Percentiles rank a stretch among this genome's conserved stretches.
Conservation (phyloP, 140 eudicot genomes). For the Cichorium intybus region DNA sequence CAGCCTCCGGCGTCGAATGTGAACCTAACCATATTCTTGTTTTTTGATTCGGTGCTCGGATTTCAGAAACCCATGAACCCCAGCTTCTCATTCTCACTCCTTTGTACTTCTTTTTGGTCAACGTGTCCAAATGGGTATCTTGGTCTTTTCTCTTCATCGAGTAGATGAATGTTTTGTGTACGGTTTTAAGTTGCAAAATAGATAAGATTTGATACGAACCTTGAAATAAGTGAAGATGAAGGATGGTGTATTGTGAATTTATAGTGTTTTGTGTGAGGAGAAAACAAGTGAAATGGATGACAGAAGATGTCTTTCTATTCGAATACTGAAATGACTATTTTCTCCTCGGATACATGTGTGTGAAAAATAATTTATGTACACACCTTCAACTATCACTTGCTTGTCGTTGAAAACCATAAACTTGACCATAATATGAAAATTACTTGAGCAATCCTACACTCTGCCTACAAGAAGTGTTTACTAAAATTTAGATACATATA, state of each 20-base stretch:
- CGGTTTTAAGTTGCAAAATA: neutral
- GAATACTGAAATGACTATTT: conserved; percentile 18
- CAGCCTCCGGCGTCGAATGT: conserved; percentile 40
- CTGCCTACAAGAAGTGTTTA: neutral
- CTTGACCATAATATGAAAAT: neutral
- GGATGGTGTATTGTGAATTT: conserved; percentile 23
- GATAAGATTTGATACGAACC: conserved; percentile 8
- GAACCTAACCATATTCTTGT: conserved; percentile 49
- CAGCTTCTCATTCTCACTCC: conserved; percentile 94
- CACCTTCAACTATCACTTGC: conserved; percentile 25
- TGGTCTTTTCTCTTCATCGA: conserved; percentile 21
- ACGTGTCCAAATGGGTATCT: conserved; percentile 10
- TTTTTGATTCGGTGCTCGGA: conserved; percentile 76
- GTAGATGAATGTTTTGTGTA: conserved; percentile 14
- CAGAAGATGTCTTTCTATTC: conserved; percentile 49
- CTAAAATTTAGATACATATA: neutral
- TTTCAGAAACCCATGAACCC: conserved; percentile 90
- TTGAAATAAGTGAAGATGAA: conserved; percentile 26
- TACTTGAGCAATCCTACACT: neutral
- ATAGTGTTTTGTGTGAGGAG: conserved; percentile 26
- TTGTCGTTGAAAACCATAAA: conserved; percentile 15
- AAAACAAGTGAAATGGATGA: conserved; percentile 43
- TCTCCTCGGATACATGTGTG: conserved; percentile 3
- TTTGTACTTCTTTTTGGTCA: conserved; percentile 60
- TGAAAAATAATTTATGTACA: neutral